phyloP scores from a whole-genome alignment of 1,139 yeast species.

The Pichia cactophila region DNA sequence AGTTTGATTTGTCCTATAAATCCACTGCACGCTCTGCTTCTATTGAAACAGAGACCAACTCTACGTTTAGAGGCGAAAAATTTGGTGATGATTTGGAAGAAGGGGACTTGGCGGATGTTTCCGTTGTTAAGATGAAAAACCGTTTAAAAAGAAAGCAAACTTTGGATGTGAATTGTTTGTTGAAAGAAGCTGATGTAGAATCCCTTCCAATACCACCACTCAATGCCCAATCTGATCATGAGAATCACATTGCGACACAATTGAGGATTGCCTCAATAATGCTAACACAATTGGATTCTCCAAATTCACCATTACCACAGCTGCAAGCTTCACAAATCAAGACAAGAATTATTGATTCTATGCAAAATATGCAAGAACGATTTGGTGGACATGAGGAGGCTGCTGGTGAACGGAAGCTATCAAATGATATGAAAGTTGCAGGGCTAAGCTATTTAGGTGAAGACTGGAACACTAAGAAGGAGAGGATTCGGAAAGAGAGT shows the following conservation, averaged over 20 bases:
- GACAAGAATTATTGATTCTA: conserved; percentile 72
- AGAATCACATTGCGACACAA: conserved; percentile 69
- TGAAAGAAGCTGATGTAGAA: neutral
- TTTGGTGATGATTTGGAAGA: conserved; percentile 28
- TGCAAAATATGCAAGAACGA: conserved; percentile 80
- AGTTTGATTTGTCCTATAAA: conserved; percentile 40
- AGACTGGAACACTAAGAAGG: conserved; percentile 82
- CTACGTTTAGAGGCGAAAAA: neutral
- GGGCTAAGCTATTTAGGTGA: conserved; percentile 73
- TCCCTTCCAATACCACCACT: conserved; percentile 7
- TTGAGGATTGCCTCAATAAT: conserved; percentile 95
- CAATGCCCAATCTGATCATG: conserved; percentile 26
- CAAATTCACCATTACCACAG: conserved; percentile 49
- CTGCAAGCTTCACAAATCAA: conserved; percentile 71
- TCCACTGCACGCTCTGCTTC: conserved; percentile 7
- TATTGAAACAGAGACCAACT: conserved; percentile 2
- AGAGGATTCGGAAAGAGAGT: conserved; percentile 68
- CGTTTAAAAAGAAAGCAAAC: conserved; percentile 21
- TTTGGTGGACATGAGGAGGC: conserved; percentile 50
- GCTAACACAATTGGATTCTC: conserved; percentile 77
- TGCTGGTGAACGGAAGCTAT: conserved; percentile 88
- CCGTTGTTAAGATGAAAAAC: conserved; percentile 44
- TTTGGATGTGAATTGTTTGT: conserved; percentile 7
- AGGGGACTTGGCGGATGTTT: conserved; percentile 55
- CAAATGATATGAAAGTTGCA: conserved; percentile 80